Evolutionary conservation across 495 filamentous ascomycete genomes (phyloP), one percentile per base, ranked within the genome.

Genomic region (Delitschia confertaspora): DNA sequence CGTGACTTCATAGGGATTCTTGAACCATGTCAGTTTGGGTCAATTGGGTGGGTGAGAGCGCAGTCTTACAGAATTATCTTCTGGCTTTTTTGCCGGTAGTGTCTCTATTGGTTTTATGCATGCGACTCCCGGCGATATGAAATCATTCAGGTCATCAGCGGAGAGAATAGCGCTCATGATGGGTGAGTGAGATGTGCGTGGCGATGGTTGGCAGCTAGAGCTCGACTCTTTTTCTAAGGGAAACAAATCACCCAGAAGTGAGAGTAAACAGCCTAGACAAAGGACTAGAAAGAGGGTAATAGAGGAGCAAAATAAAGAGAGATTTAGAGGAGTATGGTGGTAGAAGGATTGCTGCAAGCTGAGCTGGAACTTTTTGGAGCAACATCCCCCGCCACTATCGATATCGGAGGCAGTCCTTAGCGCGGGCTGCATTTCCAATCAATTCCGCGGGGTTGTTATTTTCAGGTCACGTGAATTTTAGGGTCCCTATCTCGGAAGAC

Each of bases 51-150:
- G 21, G 14, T 40, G 20, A 10, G 44, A 23, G n/a, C 37, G 32
- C 7, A 23, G 31, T 8, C 56, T 27, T 40, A 55, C 35, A 39
- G 36, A 16, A 21, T 34, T 42, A 43, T 60, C 57, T 23, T 55
- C 49, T 10, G 62, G 59, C 41, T 71, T 68, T 42, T 72, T 64
- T 27, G 58, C 52, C 0, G 88, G 89, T 9, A 96, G 73, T 1
- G 85, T 86, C 61, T 98, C 91, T 51, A 98, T 76, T 14, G 91
- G 91, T 58, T 98, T 98, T 64, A 98, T 95, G 65, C 91, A 98
- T 25, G 91, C 91, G 46, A 98, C 86, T 25, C 91, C 91, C 5
- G 91, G 91, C 22, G 82, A 88, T 58, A 98, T 98, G 68, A 98
- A 98, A 70, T 98, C 91, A 69, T 98, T 98, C 47, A 98, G 71